phyloP scores from a whole-genome alignment of 1,284 basidiomycete genomes.

The Leccinum cinnamomeum region DNA sequence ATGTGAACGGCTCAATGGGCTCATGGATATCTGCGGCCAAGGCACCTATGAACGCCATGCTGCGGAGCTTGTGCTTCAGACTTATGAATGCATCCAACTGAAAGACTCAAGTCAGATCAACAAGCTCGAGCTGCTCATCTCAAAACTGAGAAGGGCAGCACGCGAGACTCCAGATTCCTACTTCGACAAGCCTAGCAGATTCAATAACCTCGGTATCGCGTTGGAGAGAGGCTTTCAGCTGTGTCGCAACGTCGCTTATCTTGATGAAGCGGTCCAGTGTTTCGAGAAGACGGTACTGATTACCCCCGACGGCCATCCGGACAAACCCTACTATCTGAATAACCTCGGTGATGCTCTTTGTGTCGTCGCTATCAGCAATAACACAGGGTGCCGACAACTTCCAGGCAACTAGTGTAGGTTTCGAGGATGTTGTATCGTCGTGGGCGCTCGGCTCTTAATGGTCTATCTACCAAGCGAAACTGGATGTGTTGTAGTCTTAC shows the following conservation, averaged over 20 bases:
- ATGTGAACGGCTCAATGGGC: background rate
- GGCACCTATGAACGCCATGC: slow-evolving; percentile 3
- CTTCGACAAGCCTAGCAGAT: background rate
- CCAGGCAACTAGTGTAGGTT: background rate
- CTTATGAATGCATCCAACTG: background rate
- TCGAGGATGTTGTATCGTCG: background rate
- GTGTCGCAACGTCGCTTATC: background rate
- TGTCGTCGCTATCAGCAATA: background rate
- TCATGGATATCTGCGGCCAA: background rate
- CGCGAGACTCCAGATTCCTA: background rate
- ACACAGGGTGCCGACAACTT: background rate
- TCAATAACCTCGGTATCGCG: slow-evolving; percentile 8
- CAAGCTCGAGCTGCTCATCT: slow-evolving; percentile 7
- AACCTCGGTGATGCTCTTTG: background rate
- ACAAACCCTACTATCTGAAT: slow-evolving; percentile 1
- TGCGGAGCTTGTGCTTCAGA: slow-evolving; percentile 8
- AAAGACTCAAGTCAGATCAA: background rate
- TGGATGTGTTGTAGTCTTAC: no score
- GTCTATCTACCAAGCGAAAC: no score
- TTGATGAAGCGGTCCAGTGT: background rate
- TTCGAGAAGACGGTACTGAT: background rate
- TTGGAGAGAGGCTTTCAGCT: background rate
- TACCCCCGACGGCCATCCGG: background rate
- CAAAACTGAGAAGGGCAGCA: background rate
- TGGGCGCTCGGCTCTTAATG: slow-evolving; percentile 5